Percentiles rank a stretch among this genome's conserved stretches.
Evolutionary conservation across 345 rosid genomes (phyloP).

Genomic region (Eucalyptus microcorys): DNA sequence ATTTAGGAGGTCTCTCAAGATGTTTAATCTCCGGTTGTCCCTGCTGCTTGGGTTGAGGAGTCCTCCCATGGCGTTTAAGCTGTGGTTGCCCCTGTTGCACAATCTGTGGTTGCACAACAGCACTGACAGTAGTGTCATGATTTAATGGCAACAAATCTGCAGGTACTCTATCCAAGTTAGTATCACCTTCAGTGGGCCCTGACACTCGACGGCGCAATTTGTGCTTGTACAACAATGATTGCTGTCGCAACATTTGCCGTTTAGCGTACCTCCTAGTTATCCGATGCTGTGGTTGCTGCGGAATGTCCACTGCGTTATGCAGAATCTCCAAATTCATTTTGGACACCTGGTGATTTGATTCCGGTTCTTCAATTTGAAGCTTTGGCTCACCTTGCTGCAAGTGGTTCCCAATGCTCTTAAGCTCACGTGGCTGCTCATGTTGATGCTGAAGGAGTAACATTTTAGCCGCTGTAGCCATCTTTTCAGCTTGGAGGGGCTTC

Average conservation of each 20-base stretch:
- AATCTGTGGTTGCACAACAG: neutral
- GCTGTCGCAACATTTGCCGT: neutral
- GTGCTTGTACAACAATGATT: neutral
- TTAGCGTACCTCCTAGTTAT: neutral
- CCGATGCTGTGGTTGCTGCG: neutral
- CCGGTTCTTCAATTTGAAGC: neutral
- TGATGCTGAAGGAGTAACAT: neutral
- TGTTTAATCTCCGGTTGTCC: neutral
- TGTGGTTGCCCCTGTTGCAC: neutral
- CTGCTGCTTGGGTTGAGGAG: neutral
- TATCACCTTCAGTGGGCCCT: neutral
- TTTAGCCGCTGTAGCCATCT: neutral
- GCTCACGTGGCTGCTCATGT: neutral
- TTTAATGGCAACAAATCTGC: neutral
- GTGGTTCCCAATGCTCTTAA: neutral
- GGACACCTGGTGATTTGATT: neutral
- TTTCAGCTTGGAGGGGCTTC: neutral
- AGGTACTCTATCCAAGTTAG: neutral
- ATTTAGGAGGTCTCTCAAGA: neutral
- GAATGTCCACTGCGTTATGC: neutral
- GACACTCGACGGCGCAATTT: neutral
- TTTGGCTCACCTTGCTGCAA: neutral
- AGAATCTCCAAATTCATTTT: neutral
- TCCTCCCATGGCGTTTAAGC: neutral
- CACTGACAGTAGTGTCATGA: neutral